These are phyloP conservation scores for Trypanosoma boissoni DNA, from an alignment of 208 protist genomes.

Conservation along the genomic window DNA sequence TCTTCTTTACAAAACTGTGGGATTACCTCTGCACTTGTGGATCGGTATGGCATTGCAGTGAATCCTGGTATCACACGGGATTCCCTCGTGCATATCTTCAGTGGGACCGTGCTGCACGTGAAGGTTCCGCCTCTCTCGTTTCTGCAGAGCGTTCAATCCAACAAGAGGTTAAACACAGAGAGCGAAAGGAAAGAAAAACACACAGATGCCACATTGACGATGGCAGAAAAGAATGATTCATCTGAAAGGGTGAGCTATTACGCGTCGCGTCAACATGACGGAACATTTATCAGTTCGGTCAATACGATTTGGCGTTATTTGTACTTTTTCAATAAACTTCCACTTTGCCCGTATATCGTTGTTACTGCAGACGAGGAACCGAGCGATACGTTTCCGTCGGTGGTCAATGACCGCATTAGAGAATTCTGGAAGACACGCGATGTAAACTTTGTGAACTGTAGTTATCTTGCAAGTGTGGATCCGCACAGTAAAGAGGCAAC, in stretches of 20 bases:
- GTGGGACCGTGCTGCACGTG: conserved; percentile 71
- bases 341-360: conserved; percentile 42
- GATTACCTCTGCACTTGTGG: conserved; percentile 32
- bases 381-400: conserved; percentile 46
- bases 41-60: conserved; percentile 71
- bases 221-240: neutral
- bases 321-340: conserved; percentile 65
- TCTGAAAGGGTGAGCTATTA: conserved; percentile 14
- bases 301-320: conserved; percentile 84
- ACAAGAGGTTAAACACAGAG: conserved; percentile 30
- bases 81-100: conserved; percentile 53
- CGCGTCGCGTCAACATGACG: conserved; percentile 63
- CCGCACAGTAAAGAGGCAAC: conserved; percentile 31
- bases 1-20: conserved; percentile 33
- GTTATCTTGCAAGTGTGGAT: conserved; percentile 56
- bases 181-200: neutral
- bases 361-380: conserved; percentile 65
- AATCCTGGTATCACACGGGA: conserved; percentile 80
- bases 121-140: conserved; percentile 81
- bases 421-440: conserved; percentile 45
- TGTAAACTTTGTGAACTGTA: conserved; percentile 29
- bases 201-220: neutral
- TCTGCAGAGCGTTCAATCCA: conserved; percentile 32
- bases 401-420: conserved; percentile 47
- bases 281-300: conserved; percentile 73